These are phyloP conservation scores for Pinus tabuliformis DNA, from an alignment of 75 land plant species.

Conservation along the genomic window DNA sequence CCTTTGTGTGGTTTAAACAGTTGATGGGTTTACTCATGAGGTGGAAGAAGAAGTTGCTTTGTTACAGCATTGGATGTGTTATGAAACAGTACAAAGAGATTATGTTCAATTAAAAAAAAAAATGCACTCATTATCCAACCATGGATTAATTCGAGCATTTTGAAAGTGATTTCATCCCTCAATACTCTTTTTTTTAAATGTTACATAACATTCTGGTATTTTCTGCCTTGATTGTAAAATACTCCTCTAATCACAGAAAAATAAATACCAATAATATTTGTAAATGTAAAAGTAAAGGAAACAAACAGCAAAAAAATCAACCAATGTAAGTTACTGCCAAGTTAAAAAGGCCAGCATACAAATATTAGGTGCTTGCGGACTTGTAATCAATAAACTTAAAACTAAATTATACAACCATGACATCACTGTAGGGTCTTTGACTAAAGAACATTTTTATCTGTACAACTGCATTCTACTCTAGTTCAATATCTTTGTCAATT, in stretches of 20 bases:
- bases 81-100: no score
- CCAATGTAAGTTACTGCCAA: not conserved
- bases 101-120: no score
- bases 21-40: no score
- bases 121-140: no score
- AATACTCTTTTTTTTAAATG: not conserved
- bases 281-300: not conserved
- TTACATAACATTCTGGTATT: not conserved
- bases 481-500: no score
- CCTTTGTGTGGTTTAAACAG: no score
- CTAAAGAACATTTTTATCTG: no score
- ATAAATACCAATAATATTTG: not conserved
- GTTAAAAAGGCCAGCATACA: not conserved
- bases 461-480: no score
- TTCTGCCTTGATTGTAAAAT: not conserved
- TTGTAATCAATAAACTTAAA: not conserved
- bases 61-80: no score
- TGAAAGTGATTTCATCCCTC: not conserved
- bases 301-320: not conserved
- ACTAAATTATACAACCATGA: not conserved
- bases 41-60: no score
- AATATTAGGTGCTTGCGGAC: not conserved
- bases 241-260: not conserved
- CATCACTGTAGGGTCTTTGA: no score
- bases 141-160: no score